Evolutionary conservation across 345 rosid species (phyloP).

Genomic region (Populus alba): DNA sequence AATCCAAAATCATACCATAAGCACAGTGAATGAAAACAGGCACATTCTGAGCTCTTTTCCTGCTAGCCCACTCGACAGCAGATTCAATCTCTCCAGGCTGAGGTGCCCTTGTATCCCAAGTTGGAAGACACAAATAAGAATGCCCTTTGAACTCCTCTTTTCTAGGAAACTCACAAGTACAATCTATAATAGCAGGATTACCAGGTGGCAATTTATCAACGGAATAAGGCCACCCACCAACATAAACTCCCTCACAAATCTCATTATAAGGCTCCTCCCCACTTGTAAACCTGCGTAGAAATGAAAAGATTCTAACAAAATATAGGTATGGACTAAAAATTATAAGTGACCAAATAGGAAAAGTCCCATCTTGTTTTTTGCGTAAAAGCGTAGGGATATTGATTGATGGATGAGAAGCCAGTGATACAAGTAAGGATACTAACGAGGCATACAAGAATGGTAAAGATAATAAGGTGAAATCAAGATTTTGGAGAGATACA

Average conservation of each 20-base stretch:
- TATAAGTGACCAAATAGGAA: conserved; percentile 55
- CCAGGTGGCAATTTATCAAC: conserved; percentile 49
- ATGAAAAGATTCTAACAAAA: conserved; percentile 47
- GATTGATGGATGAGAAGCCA: conserved; percentile 29
- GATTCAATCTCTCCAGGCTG: conserved; percentile 61
- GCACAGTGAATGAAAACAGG: conserved; percentile 67
- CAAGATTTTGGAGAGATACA: conserved; percentile 25
- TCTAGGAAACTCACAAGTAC: conserved; percentile 72
- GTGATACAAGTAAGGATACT: conserved; percentile 31
- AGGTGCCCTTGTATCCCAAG: conserved; percentile 81
- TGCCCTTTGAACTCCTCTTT: conserved; percentile 35
- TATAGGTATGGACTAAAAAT: conserved; percentile 57
- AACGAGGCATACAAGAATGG: conserved; percentile 55
- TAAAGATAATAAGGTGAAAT: conserved; percentile 31
- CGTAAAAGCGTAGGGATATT: conserved; percentile 45
- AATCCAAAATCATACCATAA: conserved; percentile 46
- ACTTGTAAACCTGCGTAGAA: conserved; percentile 35
- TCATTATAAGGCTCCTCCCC: conserved; percentile 60
- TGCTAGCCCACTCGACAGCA: conserved; percentile 68
- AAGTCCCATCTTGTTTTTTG: conserved; percentile 56
- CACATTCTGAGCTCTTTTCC: conserved; percentile 58
- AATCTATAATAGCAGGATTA: conserved; percentile 64
- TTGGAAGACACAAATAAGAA: conserved; percentile 59
- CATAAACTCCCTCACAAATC: conserved; percentile 52
- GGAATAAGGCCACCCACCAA: conserved; percentile 76